phyloP scores from a whole-genome alignment of 2,329 filamentous ascomycete genomes.

The Fusarium foetens region DNA sequence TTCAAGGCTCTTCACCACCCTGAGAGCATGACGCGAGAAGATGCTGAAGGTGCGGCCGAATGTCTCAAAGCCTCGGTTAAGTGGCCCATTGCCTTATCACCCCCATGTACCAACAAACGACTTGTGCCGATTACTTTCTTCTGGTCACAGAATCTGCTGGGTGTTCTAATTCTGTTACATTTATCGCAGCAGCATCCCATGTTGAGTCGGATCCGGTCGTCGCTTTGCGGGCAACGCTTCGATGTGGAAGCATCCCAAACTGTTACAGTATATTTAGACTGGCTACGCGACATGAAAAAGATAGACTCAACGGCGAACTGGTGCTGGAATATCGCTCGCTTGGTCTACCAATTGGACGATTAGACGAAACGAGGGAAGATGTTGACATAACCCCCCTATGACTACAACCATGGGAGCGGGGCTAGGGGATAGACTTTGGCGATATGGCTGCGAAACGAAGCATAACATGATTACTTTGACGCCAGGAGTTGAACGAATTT shows the following conservation, averaged over 20 bases:
- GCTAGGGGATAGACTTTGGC: background rate
- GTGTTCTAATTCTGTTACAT: slow-evolving; percentile 66
- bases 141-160: slow-evolving; percentile 71
- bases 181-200: slow-evolving; percentile 63
- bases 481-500: background rate
- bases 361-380: slow-evolving; percentile 1
- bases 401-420: background rate
- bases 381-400: background rate
- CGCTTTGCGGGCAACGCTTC: slow-evolving; percentile 59
- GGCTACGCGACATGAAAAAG: slow-evolving; percentile 66
- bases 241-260: slow-evolving; percentile 63
- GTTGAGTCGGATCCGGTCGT: slow-evolving; percentile 59
- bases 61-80: slow-evolving; percentile 67
- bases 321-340: slow-evolving; percentile 63
- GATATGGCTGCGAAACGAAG: slow-evolving; percentile 4
- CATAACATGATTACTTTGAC: slow-evolving; percentile 9
- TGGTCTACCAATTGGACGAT: slow-evolving; percentile 55
- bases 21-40: slow-evolving; percentile 62
- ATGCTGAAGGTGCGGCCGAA: slow-evolving; percentile 64
- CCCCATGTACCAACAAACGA: slow-evolving; percentile 66
- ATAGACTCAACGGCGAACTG: slow-evolving; percentile 65
- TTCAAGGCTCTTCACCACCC: slow-evolving; percentile 70
- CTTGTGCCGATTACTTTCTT: slow-evolving; percentile 68
- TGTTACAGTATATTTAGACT: slow-evolving; percentile 64
- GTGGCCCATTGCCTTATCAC: slow-evolving; percentile 69